Percentiles rank a stretch among this genome's conserved stretches.
These are phyloP conservation scores for Diospyros lotus DNA, from an alignment of 148 eudicot species.

Conservation along the genomic window DNA sequence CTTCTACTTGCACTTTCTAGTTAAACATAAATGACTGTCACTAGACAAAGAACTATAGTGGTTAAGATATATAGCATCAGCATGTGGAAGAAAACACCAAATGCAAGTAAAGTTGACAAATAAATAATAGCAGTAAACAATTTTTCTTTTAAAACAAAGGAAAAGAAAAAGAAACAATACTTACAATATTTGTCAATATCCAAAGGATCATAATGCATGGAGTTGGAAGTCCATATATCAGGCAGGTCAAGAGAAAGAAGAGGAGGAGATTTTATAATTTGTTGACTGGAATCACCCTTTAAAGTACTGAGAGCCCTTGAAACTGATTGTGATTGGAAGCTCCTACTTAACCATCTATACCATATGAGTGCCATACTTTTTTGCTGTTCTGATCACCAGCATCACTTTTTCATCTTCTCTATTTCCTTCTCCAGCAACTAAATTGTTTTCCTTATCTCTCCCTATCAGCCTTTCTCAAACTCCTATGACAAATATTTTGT, in stretches of 20 bases:
- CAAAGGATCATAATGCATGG: not conserved
- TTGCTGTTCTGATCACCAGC: not conserved
- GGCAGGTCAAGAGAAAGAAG: conserved; percentile 28
- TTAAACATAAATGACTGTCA: no score
- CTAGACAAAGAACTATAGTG: not conserved
- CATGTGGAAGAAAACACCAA: not conserved
- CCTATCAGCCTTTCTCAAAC: not conserved
- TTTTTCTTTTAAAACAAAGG: no score
- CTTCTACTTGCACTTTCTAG: no score
- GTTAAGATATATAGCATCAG: not conserved
- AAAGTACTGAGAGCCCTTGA: conserved; percentile 13
- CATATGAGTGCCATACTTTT: conserved; percentile 12
- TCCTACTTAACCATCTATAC: conserved; percentile 8
- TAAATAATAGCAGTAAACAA: not conserved
- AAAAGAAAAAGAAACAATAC: not conserved
- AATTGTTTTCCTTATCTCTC: not conserved
- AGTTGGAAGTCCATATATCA: conserved; percentile 22
- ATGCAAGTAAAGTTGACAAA: not conserved
- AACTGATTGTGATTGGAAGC: conserved; percentile 7
- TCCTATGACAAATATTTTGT: not conserved
- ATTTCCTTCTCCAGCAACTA: not conserved
- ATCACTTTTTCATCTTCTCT: not conserved
- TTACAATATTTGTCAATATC: conserved; percentile 14
- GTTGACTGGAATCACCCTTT: not conserved
- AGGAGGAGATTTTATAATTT: conserved; percentile 27